Evolutionary conservation across 768 basidiomycete genomes (phyloP).

Genomic region (Tricholomella constricta): DNA sequence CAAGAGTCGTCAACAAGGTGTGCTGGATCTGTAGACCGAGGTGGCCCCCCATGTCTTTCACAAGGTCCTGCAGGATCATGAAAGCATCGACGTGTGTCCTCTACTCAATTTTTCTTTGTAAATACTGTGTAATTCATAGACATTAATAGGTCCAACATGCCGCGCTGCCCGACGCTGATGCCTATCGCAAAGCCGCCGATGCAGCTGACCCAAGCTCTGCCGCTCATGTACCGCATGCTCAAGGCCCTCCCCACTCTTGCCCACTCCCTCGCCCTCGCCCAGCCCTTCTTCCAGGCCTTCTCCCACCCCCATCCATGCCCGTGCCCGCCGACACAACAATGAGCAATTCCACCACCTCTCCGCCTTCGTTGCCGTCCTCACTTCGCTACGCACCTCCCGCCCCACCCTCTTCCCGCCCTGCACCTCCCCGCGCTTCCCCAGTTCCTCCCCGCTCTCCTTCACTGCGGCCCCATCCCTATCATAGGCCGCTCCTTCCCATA

Average conservation of each 20-base stretch:
- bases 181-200: constrained; percentile 68
- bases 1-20: too few species aligned
- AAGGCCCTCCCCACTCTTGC: constrained; percentile 12
- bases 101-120: not conserved
- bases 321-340: constrained; percentile 18
- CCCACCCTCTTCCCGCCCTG: constrained; percentile 72
- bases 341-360: constrained; percentile 54
- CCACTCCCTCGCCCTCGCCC: constrained; percentile 13
- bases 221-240: not conserved
- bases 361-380: constrained; percentile 66
- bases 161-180: constrained; percentile 48
- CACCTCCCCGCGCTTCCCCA: constrained; percentile 69
- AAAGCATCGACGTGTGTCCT: constrained; percentile 57
- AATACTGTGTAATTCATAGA: not conserved
- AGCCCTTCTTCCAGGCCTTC: not conserved
- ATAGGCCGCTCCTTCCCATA: constrained; percentile 46
- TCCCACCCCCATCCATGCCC: not conserved
- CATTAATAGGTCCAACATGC: constrained; percentile 65
- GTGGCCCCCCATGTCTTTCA: constrained; percentile 67
- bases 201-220: constrained; percentile 49
- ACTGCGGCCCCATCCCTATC: constrained; percentile 53
- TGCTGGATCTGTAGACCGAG: constrained; percentile 65
- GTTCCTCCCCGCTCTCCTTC: constrained; percentile 72
- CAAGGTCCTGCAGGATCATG: constrained; percentile 64
- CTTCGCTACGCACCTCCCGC: constrained; percentile 67